A percentile compares a stretch with the other conserved stretches of the same genome.
Evolutionary conservation across 164 flowering plant genomes (phyloP).

Genomic region (Nymphaea thermarum): DNA sequence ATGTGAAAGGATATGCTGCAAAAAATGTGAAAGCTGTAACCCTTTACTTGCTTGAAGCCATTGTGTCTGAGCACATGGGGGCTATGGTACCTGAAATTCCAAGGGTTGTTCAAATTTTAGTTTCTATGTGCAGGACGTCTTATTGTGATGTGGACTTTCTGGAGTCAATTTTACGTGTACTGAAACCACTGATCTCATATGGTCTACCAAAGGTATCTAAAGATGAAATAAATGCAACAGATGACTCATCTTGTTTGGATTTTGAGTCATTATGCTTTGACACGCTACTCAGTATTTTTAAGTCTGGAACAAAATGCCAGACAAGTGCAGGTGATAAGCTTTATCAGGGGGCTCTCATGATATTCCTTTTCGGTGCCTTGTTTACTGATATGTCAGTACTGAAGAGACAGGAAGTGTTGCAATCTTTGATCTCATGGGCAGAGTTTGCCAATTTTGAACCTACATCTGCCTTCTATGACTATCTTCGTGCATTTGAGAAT

Average conservation of each 20-base stretch:
- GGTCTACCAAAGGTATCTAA: constrained; percentile 44
- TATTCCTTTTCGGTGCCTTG: constrained; percentile 52
- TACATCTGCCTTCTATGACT: constrained; percentile 45
- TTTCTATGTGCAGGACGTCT: constrained; percentile 44
- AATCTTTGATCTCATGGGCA: constrained; percentile 41
- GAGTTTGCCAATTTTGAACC: constrained; percentile 53
- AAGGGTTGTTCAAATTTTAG: constrained; percentile 55
- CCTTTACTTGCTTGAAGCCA: constrained; percentile 62
- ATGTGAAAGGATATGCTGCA: constrained; percentile 58
- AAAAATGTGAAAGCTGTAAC: constrained; percentile 80
- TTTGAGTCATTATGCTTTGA: constrained; percentile 85
- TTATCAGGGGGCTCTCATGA: constrained; percentile 34
- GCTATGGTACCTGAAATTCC: constrained; percentile 83
- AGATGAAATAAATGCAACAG: constrained; percentile 39
- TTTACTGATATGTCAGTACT: constrained; percentile 57
- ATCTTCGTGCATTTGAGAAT: constrained; percentile 62
- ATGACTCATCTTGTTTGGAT: constrained; percentile 50
- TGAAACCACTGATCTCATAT: constrained; percentile 76
- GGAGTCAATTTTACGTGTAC: constrained; percentile 37
- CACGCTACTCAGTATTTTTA: constrained; percentile 43
- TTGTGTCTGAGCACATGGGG: constrained; percentile 83
- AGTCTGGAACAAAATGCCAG: constrained; percentile 17
- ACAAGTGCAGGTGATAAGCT: constrained; percentile 15
- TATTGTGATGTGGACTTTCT: constrained; percentile 82
- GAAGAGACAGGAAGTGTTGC: constrained; percentile 37